A percentile compares a stretch with the other conserved stretches of the same genome.
Evolutionary conservation across 257 asterid species (phyloP).

Genomic region (Rubia yunnanensis): DNA sequence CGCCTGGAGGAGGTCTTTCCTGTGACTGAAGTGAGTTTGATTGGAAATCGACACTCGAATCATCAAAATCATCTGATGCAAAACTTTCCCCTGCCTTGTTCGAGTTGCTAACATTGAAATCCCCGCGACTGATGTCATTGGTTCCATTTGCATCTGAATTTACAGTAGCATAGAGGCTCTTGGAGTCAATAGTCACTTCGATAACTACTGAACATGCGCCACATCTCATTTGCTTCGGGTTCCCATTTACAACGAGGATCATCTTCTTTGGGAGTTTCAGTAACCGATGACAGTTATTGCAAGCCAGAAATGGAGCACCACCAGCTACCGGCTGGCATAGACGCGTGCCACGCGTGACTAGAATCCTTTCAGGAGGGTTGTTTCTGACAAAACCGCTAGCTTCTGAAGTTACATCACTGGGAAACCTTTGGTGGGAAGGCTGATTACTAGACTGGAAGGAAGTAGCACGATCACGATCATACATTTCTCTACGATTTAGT

Average conservation of each 20-base stretch:
- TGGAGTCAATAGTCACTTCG: conserved; percentile 29
- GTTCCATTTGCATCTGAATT: conserved; percentile 27
- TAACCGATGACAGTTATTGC: conserved; percentile 62
- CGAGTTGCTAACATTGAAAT: conserved; percentile 18
- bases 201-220: conserved; percentile 62
- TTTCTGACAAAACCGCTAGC: conserved; percentile 23
- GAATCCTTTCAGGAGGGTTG: conserved; percentile 34
- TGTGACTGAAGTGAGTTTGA: conserved; percentile 25
- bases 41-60: conserved; percentile 49
- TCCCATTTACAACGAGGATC: conserved; percentile 9
- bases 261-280: conserved; percentile 55
- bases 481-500: conserved; percentile 26
- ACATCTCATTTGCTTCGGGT: conserved; percentile 49
- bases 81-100: conserved; percentile 34
- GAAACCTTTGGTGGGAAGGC: conserved; percentile 39
- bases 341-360: conserved; percentile 23
- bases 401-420: conserved; percentile 50
- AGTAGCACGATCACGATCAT: conserved; percentile 21
- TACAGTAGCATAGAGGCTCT: conserved; percentile 28
- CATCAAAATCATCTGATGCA: conserved; percentile 56
- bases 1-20: conserved; percentile 43
- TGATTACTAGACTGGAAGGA: conserved; percentile 28
- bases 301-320: conserved; percentile 80
- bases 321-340: conserved; percentile 59
- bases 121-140: conserved; percentile 12